Percentiles rank a stretch among this genome's conserved stretches.
Conservation (phyloP, 2,329 filamentous ascomycete species). For the Teratosphaeria zuluensis region DNA sequence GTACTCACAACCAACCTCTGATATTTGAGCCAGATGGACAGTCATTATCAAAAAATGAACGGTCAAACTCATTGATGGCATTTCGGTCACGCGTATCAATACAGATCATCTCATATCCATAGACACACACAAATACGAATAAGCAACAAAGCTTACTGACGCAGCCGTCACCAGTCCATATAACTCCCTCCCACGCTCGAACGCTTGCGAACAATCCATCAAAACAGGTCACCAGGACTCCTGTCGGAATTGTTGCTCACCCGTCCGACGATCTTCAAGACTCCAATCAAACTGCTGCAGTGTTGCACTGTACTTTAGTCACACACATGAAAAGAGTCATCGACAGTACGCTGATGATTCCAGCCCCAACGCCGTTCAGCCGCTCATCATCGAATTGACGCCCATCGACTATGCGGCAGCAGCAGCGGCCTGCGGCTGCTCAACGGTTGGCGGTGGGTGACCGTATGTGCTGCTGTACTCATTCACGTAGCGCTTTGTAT, state of each 20-base stretch:
- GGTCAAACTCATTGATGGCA: no score
- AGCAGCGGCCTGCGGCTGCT: not conserved
- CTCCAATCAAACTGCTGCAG: not conserved
- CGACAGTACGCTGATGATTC: not conserved
- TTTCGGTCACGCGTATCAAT: not conserved
- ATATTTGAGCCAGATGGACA: no score
- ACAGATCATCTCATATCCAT: not conserved
- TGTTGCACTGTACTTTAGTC: not conserved
- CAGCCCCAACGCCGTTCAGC: not conserved
- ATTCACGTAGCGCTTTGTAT: not conserved
- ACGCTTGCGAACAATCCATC: not conserved
- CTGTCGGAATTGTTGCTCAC: not conserved
- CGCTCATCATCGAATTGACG: not conserved
- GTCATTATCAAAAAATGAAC: no score
- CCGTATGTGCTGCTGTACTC: slow-evolving; percentile 1
- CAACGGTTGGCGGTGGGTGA: not conserved
- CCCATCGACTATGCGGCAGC: not conserved
- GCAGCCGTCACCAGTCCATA: not conserved
- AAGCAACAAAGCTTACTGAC: not conserved
- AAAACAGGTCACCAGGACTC: not conserved
- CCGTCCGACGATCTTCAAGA: not conserved
- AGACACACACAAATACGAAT: not conserved
- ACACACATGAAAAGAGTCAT: not conserved
- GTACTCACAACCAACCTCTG: no score
- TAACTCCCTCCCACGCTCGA: not conserved